These are phyloP conservation scores for Cryptosporidium ryanae DNA, from an alignment of 169 alveolate genomes.

Conservation along the genomic window DNA sequence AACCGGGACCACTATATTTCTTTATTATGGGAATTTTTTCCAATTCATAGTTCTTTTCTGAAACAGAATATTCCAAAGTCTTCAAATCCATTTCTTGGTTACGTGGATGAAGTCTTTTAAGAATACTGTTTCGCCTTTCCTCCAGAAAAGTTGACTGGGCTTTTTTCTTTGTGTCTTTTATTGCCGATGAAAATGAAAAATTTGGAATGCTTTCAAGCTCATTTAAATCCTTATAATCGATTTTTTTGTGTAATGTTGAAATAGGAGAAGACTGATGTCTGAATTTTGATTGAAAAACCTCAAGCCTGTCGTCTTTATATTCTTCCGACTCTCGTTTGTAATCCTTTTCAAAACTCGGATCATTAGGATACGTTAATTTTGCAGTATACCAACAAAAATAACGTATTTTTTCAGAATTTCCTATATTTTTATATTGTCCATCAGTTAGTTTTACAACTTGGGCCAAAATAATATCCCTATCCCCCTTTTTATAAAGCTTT, in stretches of 20 bases:
- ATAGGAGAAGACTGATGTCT: slow-evolving; percentile 9
- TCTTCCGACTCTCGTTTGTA: not conserved
- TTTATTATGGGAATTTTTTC: slow-evolving; percentile 24
- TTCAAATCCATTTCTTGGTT: slow-evolving; percentile 27
- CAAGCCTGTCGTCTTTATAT: slow-evolving; percentile 11
- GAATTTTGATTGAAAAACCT: slow-evolving; percentile 24
- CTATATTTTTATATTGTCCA: not conserved
- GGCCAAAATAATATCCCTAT: slow-evolving; percentile 20
- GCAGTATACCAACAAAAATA: slow-evolving; percentile 72
- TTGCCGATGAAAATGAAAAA: not conserved
- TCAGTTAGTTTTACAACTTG: slow-evolving; percentile 17
- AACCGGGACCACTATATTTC: slow-evolving; percentile 9
- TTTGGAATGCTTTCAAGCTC: slow-evolving; percentile 1
- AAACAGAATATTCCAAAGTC: slow-evolving; percentile 35
- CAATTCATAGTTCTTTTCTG: slow-evolving; percentile 21
- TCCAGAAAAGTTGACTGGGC: slow-evolving; percentile 21
- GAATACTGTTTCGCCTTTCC: slow-evolving; percentile 30
- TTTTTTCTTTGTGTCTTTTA: not conserved
- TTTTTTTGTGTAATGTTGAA: slow-evolving; percentile 22
- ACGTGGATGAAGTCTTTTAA: slow-evolving; percentile 39
- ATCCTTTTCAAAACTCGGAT: slow-evolving; percentile 29
- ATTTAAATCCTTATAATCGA: slow-evolving; percentile 42
- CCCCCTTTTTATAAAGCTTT: not conserved
- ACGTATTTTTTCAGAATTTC: slow-evolving; percentile 23
- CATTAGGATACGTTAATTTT: slow-evolving; percentile 44